Evolutionary conservation across 208 protist species (phyloP).

Genomic region (Trypanosoma conorhini): DNA sequence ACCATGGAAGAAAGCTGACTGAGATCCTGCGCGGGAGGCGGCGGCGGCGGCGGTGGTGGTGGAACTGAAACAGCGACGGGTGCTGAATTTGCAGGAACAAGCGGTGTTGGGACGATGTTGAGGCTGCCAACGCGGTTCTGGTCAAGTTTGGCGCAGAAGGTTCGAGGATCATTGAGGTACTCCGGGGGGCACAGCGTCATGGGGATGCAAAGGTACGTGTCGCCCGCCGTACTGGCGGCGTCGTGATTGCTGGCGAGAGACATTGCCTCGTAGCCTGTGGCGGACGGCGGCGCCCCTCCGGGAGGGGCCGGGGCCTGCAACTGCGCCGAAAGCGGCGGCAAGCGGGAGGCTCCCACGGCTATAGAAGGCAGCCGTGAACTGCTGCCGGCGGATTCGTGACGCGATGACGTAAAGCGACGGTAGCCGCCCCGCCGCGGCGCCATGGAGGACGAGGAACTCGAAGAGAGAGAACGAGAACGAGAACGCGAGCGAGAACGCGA

Average conservation of each 20-base stretch:
- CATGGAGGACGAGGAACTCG: neutral
- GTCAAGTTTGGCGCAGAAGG: conserved; percentile 56
- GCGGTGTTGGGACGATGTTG: conserved; percentile 25
- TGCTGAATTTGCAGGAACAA: conserved; percentile 18
- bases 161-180: conserved; percentile 59
- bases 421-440: neutral
- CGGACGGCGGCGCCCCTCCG: neutral
- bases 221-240: neutral
- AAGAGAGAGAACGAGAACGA: conserved; percentile 12
- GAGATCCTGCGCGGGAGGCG: neutral
- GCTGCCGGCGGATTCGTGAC: neutral
- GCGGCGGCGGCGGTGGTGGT: conserved; percentile 21
- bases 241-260: neutral
- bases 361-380: conserved; percentile 12
- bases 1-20: neutral
- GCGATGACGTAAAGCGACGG: neutral
- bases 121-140: conserved; percentile 42
- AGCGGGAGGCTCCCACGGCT: conserved; percentile 6
- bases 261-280: neutral
- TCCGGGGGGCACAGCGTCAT: conserved; percentile 45
- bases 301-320: neutral
- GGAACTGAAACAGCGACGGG: conserved; percentile 2
- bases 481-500: conserved; percentile 13
- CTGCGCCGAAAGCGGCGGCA: conserved; percentile 14
- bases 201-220: conserved; percentile 66